A percentile compares a stretch with the other conserved stretches of the same genome.
Evolutionary conservation across 2,329 filamentous ascomycete genomes (phyloP).

Genomic region (Talaromyces rugulosus): DNA sequence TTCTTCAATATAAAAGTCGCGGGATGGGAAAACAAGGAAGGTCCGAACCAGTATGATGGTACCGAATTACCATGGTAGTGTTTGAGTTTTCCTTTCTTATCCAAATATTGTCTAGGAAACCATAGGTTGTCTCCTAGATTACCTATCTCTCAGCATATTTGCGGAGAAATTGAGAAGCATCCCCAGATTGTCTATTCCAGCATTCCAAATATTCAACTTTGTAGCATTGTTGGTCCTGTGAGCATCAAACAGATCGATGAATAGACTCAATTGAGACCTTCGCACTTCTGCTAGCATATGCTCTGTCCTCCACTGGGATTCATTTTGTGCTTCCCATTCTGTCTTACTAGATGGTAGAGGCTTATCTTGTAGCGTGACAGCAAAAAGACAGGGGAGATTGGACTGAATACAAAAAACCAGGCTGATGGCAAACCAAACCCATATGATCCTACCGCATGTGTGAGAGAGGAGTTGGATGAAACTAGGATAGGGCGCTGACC

Average conservation of each 20-base stretch:
- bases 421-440: conserved; percentile 11
- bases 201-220: conserved; percentile 11
- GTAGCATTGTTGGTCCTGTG: neutral
- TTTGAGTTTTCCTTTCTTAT: neutral
- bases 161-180: conserved; percentile 9
- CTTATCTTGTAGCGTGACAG: neutral
- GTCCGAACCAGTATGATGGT: conserved; percentile 30
- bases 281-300: neutral
- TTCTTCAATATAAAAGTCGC: conserved; percentile 39
- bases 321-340: conserved; percentile 11
- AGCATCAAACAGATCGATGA: conserved; percentile 7
- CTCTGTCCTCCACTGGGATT: conserved; percentile 9
- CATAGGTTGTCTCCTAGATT: neutral
- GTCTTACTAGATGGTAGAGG: conserved; percentile 10
- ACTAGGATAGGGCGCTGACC: neutral
- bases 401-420: conserved; percentile 9
- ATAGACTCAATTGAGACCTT: neutral
- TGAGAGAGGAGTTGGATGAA: neutral
- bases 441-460: conserved; percentile 4
- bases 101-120: neutral
- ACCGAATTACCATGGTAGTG: conserved; percentile 18
- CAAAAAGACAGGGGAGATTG: conserved; percentile 3
- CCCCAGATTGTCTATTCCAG: conserved; percentile 10
- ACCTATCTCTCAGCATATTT: neutral
- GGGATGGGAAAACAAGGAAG: conserved; percentile 25